Percentiles rank a stretch among this genome's conserved stretches.
Evolutionary conservation across 2,329 filamentous ascomycete genomes (phyloP).

Genomic region (Macroventuria anomochaeta): DNA sequence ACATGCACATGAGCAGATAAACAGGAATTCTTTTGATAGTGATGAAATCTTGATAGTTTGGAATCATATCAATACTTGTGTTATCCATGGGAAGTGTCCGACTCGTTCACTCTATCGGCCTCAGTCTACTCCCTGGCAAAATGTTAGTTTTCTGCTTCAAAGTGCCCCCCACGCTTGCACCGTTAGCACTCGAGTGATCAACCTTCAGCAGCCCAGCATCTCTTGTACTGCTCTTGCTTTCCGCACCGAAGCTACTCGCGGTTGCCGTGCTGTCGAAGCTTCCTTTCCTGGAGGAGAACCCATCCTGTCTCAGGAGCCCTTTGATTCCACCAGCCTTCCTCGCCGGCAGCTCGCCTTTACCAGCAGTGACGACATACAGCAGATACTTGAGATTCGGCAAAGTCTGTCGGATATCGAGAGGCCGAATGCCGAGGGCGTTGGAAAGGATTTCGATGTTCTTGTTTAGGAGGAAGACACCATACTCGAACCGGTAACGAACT

Average conservation of each 20-base stretch:
- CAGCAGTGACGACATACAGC: constrained; percentile 85
- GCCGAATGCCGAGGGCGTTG: constrained; percentile 71
- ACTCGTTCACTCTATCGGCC: constrained; percentile 35
- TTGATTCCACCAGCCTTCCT: constrained; percentile 47
- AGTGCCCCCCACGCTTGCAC: constrained; percentile 15
- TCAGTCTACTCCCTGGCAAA: constrained; percentile 36
- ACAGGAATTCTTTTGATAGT: too few species aligned
- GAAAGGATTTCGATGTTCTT: constrained; percentile 82
- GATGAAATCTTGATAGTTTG: too few species aligned
- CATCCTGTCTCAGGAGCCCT: constrained; percentile 40
- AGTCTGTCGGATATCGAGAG: constrained; percentile 90
- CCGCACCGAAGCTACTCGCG: constrained; percentile 36
- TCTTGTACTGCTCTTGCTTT: constrained; percentile 29
- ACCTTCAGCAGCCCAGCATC: constrained; percentile 15
- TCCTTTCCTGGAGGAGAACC: constrained; percentile 34
- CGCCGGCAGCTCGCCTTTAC: constrained; percentile 66
- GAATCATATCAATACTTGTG: too few species aligned
- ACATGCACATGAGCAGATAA: too few species aligned
- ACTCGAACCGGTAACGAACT: constrained; percentile 90
- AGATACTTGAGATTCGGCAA: constrained; percentile 93
- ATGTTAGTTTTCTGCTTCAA: constrained; percentile 28
- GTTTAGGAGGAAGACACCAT: constrained; percentile 94
- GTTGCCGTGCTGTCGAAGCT: constrained; percentile 44
- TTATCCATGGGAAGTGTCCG: too few species aligned
- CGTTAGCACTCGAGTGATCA: constrained; percentile 26